Percentiles rank a stretch among this genome's conserved stretches.
Evolutionary conservation across 345 rosid species (phyloP).

Genomic region (Eucalyptus microcorys): DNA sequence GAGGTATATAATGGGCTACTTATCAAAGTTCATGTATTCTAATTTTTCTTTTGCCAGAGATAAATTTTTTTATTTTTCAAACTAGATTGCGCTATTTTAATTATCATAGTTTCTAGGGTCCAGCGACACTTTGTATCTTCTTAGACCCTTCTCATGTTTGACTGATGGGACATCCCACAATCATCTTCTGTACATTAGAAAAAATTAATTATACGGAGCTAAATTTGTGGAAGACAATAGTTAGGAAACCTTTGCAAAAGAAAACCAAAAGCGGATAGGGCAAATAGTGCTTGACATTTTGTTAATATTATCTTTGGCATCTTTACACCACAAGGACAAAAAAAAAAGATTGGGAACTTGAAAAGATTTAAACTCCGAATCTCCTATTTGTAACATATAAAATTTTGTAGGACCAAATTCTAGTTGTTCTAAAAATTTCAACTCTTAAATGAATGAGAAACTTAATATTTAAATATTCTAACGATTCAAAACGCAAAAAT

Average conservation of each 20-base stretch:
- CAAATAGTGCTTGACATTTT: background rate
- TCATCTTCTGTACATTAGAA: background rate
- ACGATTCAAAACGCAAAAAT: fast-evolving
- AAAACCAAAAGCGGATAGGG: background rate
- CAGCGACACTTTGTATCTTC: background rate
- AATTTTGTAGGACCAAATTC: no score
- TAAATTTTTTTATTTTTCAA: background rate
- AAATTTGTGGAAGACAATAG: background rate
- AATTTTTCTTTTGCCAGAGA: background rate
- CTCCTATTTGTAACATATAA: background rate
- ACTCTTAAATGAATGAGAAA: fast-evolving
- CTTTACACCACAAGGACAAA: background rate
- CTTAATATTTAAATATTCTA: background rate
- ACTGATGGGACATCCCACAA: background rate
- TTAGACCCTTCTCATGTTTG: background rate
- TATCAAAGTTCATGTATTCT: background rate
- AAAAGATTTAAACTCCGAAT: fast-evolving
- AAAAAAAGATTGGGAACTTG: background rate
- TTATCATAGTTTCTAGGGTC: background rate
- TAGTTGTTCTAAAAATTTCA: fast-evolving
- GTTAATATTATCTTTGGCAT: background rate
- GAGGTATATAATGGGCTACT: background rate
- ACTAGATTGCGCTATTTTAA: background rate
- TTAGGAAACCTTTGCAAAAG: no score
- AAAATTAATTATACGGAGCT: no score